Conservation (phyloP, 176 grass and related monocot species). For the Typha latifolia region DNA sequence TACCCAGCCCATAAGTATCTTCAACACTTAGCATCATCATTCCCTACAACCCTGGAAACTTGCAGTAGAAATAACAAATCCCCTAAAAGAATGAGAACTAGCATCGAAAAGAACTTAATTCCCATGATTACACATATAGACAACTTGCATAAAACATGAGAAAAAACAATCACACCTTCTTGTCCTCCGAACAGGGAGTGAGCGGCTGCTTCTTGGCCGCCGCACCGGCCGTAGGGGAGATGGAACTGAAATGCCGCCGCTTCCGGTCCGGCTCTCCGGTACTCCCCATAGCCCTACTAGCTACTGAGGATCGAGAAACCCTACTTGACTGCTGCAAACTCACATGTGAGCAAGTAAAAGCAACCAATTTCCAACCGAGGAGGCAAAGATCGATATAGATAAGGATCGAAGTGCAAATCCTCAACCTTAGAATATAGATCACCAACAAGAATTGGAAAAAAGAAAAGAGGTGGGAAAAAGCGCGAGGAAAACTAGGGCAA, state of each 20-base stretch:
- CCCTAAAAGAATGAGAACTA: not conserved
- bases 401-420: not conserved
- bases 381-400: not conserved
- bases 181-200: constrained; percentile 50
- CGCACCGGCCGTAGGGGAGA: constrained; percentile 34
- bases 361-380: not conserved
- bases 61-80: too few species aligned
- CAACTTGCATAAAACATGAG: not conserved
- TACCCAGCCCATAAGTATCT: too few species aligned
- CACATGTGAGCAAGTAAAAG: constrained; percentile 14
- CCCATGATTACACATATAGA: not conserved
- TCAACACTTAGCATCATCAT: too few species aligned
- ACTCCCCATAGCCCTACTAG: constrained; percentile 47
- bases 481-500: not conserved
- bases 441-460: not conserved
- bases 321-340: constrained; percentile 20
- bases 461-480: not conserved
- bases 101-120: not conserved
- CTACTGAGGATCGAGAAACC: constrained; percentile 25
- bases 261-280: constrained; percentile 56
- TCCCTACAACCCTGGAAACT: too few species aligned
- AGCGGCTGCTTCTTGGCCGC: constrained; percentile 39
- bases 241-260: constrained; percentile 43
- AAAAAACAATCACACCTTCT: constrained; percentile 39
- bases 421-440: constrained; percentile 8